These are phyloP conservation scores for Actinomortierella ambigua DNA, from an alignment of 371 early-diverging fungal species.

Conservation along the genomic window DNA sequence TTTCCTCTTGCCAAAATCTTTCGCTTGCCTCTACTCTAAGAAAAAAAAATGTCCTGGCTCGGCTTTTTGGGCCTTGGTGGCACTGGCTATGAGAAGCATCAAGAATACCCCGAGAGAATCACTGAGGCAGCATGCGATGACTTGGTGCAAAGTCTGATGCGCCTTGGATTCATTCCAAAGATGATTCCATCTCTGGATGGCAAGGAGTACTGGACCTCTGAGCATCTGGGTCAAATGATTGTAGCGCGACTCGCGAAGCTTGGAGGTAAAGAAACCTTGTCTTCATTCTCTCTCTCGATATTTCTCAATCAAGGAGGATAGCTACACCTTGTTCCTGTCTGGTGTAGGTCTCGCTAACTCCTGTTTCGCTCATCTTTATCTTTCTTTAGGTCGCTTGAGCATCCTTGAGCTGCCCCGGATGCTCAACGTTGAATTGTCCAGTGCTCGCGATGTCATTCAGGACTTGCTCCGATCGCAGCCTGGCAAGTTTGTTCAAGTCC, in stretches of 20 bases:
- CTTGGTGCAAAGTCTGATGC: conserved; percentile 30
- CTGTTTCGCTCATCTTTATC: no score
- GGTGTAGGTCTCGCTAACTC: no score
- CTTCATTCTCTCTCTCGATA: no score
- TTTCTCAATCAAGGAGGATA: no score
- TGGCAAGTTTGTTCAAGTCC: conserved; percentile 21
- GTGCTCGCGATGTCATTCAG: conserved; percentile 23
- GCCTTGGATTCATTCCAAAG: conserved; percentile 29
- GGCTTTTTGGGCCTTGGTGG: no score
- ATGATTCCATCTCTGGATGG: conserved; percentile 34
- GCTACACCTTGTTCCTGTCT: no score
- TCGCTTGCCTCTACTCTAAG: no score
- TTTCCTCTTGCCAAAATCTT: no score
- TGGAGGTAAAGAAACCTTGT: no score
- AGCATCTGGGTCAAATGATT: conserved; percentile 12
- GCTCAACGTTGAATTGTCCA: conserved; percentile 24
- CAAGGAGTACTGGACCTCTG: conserved; percentile 34
- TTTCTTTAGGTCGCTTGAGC: conserved; percentile 26
- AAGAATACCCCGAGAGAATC: conserved; percentile 11
- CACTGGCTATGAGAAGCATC: no score
- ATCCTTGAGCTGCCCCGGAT: conserved; percentile 29
- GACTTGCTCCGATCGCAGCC: conserved; percentile 17
- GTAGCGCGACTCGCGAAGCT: no score
- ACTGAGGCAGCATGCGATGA: conserved; percentile 41
- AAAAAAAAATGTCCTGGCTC: no score